Conservation (phyloP, 2,329 filamentous ascomycete genomes). For the Aspergillus luchuensis region DNA sequence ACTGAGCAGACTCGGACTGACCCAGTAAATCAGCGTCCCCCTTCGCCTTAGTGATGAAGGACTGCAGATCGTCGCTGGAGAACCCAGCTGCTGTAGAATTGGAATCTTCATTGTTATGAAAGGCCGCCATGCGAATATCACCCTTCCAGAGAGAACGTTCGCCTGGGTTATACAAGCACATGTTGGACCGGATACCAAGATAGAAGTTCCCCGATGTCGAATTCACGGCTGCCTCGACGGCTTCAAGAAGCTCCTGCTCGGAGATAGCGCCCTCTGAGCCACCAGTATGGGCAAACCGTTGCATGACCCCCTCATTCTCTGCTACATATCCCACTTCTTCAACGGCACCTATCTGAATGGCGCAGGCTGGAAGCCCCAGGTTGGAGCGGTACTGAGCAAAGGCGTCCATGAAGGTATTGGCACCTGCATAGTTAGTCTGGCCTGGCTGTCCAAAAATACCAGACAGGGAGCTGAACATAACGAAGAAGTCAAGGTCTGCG, state of each 20-base stretch:
- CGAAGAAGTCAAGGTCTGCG: constrained; percentile 46
- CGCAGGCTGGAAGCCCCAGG: constrained; percentile 19
- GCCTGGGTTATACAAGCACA: too few species aligned
- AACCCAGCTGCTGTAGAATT: too few species aligned
- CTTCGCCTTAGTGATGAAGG: background rate
- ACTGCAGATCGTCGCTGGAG: background rate
- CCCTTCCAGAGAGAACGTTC: too few species aligned
- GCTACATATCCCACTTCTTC: constrained; percentile 18
- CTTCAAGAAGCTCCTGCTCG: too few species aligned
- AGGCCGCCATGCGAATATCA: constrained; percentile 9
- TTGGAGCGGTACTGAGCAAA: constrained; percentile 26
- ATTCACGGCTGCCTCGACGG: too few species aligned
- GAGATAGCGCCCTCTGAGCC: too few species aligned
- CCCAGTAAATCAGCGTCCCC: background rate
- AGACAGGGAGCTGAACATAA: constrained; percentile 41
- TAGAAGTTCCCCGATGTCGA: background rate
- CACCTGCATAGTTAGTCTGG: constrained; percentile 42
- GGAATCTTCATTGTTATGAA: background rate
- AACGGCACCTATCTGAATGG: constrained; percentile 26
- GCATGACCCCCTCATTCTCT: too few species aligned
- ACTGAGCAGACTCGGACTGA: background rate
- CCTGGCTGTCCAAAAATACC: constrained; percentile 33
- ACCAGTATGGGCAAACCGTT: too few species aligned
- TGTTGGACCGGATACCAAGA: too few species aligned
- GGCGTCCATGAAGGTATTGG: constrained; percentile 41